A percentile compares a stretch with the other conserved stretches of the same genome.
phyloP scores from a whole-genome alignment of 1,284 basidiomycete species.

The Apiotrichum gracile region DNA sequence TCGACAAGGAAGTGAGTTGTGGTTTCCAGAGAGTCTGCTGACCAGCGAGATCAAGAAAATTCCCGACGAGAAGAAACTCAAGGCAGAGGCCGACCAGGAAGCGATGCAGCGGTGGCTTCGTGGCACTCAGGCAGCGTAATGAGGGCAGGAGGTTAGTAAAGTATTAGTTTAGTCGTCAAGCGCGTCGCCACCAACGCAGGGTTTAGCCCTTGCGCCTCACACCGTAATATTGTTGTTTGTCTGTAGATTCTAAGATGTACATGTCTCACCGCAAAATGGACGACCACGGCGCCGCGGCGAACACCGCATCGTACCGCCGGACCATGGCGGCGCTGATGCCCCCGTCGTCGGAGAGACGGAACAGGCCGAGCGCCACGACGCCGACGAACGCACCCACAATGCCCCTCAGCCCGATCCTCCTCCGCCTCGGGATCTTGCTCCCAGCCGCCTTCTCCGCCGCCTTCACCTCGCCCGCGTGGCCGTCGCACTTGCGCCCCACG shows the following conservation, averaged over 20 bases:
- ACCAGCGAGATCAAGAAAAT: background rate
- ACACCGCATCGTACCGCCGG: constrained; percentile 32
- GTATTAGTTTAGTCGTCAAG: no score
- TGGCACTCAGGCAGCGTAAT: no score
- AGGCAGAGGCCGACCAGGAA: no score
- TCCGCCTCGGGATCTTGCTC: constrained; percentile 1
- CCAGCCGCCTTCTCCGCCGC: background rate
- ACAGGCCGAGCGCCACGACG: constrained; percentile 27
- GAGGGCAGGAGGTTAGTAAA: no score
- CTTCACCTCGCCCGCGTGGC: background rate
- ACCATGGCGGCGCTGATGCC: constrained; percentile 18
- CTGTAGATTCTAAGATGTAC: constrained; percentile 1
- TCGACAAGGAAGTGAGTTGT: background rate
- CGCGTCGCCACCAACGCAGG: no score
- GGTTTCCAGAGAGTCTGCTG: background rate
- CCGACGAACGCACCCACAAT: constrained; percentile 24
- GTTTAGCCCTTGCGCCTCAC: no score
- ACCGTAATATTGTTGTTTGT: background rate
- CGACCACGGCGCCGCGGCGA: constrained; percentile 20
- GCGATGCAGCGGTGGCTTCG: no score
- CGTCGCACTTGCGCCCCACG: background rate
- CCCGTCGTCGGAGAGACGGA: constrained; percentile 25
- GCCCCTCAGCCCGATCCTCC: constrained; percentile 22
- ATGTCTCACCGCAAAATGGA: background rate
- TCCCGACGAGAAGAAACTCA: background rate